A percentile compares a stretch with the other conserved stretches of the same genome.
Conservation (phyloP, 2,329 filamentous ascomycete species). For the Lizonia empirigonia region DNA sequence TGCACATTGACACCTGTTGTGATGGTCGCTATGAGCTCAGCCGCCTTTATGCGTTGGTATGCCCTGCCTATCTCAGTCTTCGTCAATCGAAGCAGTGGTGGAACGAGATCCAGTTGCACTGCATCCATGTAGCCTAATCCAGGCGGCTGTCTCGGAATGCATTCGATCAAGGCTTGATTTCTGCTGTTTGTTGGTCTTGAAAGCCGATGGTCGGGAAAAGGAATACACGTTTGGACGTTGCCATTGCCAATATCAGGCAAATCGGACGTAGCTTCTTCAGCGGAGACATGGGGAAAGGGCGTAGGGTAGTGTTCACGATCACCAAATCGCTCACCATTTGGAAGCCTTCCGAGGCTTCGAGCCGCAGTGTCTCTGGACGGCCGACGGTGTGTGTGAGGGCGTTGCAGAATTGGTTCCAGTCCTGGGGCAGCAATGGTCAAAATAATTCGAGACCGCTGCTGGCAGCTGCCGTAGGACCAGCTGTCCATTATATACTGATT, state of each 20-base stretch:
- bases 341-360: constrained; percentile 57
- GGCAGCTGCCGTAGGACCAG: constrained; percentile 70
- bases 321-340: constrained; percentile 58
- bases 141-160: constrained; percentile 63
- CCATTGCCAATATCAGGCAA: constrained; percentile 68
- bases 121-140: constrained; percentile 35
- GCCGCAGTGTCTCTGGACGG: constrained; percentile 44
- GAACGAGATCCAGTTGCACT: constrained; percentile 48
- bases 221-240: constrained; percentile 65
- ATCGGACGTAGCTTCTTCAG: constrained; percentile 61
- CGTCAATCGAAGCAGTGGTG: constrained; percentile 27
- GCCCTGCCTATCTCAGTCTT: constrained; percentile 33
- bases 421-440: constrained; percentile 73
- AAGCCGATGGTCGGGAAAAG: constrained; percentile 71
- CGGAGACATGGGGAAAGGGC: constrained; percentile 65
- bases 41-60: constrained; percentile 61
- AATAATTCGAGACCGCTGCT: constrained; percentile 71
- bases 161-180: constrained; percentile 56
- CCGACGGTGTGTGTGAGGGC: constrained; percentile 67
- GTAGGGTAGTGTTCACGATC: constrained; percentile 58
- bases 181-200: constrained; percentile 21
- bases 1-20: constrained; percentile 59
- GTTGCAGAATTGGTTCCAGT: constrained; percentile 60
- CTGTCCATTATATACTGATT: constrained; percentile 71
- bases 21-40: constrained; percentile 66